A percentile compares a stretch with the other conserved stretches of the same genome.
Evolutionary conservation across 78 protist genomes (phyloP).

Genomic region (Cavenderia fasciculata): DNA sequence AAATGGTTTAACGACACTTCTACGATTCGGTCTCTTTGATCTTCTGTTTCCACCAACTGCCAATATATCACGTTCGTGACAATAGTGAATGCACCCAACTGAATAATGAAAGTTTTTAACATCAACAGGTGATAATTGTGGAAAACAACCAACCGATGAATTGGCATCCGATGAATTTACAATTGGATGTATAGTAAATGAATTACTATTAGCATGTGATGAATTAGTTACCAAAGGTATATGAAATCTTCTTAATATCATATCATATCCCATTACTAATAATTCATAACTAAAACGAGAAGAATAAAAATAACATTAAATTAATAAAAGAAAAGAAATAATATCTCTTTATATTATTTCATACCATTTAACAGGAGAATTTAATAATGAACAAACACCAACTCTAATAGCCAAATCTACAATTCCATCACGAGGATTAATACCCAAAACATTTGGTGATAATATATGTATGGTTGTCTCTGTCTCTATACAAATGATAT

Average conservation of each 20-base stretch:
- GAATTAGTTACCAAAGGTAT: conserved; percentile 43
- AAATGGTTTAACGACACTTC: conserved; percentile 12
- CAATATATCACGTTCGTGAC: conserved; percentile 24
- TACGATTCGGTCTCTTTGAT: conserved; percentile 2
- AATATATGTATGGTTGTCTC: conserved; percentile 23
- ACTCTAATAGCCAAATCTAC: conserved; percentile 45
- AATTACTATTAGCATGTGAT: neutral
- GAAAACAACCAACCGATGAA: conserved; percentile 13
- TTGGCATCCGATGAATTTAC: neutral
- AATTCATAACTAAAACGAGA: conserved; percentile 34
- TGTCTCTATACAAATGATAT: conserved; percentile 20
- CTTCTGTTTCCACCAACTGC: conserved; percentile 68
- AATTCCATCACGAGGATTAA: conserved; percentile 66
- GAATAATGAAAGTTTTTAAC: conserved; percentile 50
- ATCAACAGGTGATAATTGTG: conserved; percentile 25
- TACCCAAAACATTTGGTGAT: conserved; percentile 40
- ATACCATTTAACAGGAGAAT: conserved; percentile 7
- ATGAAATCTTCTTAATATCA: conserved; percentile 58
- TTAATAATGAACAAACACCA: conserved; percentile 22
- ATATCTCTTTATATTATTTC: neutral
- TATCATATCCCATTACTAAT: conserved; percentile 67
- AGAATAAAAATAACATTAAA: no score
- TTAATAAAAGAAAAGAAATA: neutral
- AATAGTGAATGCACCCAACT: conserved; percentile 54
- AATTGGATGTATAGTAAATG: conserved; percentile 49